Base-by-base conservation (phyloP, 768 basidiomycete species). In the Hypholoma sublateritium region DNA sequence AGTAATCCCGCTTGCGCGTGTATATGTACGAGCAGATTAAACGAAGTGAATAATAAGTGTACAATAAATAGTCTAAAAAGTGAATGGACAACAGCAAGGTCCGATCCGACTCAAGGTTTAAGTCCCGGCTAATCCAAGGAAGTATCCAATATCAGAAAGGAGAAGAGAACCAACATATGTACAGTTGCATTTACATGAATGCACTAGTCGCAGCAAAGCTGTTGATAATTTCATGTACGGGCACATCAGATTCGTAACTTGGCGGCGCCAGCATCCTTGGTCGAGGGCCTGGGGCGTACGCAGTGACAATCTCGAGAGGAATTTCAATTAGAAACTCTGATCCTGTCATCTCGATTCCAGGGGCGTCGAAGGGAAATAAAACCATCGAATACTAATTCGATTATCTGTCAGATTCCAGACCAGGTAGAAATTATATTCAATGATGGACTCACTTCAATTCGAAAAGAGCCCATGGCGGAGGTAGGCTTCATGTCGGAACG, bases 381-480 rank as follows among this genome's bases (percentile, higher is more conserved):
- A 71, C 67, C 17, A 77, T 66, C 1, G 68, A 69, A 56, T 77
- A 77, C 75, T 77, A 24, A 11, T 6, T 14, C 44, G 42, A 50
- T 35, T 77, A 57, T 37, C 8, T 19, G 32, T 47, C 50, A 53
- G 42, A 11, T 52, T 46, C 55, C 19, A 42, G 14, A 44, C 22
- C 24, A n/a, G 17, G 44, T 37, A 16, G 45, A 41, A 54, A 41
- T 8, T 25, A 39, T 39, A 25, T 41, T 11, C 12, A 17, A 36
- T 37, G 22, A 19, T 25, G 25, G 6, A 19, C 67, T 16, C 35
- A 77, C 77, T 72, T 75, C 71, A 53, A 77, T 69, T 37, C 69
- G 59, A 59, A 79, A 78, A 55, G 72, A 66, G 7, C 63, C 71
- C 50, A 79, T 74, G 2, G 68, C 63, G 14, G 73, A 71, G 3